Conservation (phyloP, 2,329 filamentous ascomycete genomes). For the Trichoderma hamatum region DNA sequence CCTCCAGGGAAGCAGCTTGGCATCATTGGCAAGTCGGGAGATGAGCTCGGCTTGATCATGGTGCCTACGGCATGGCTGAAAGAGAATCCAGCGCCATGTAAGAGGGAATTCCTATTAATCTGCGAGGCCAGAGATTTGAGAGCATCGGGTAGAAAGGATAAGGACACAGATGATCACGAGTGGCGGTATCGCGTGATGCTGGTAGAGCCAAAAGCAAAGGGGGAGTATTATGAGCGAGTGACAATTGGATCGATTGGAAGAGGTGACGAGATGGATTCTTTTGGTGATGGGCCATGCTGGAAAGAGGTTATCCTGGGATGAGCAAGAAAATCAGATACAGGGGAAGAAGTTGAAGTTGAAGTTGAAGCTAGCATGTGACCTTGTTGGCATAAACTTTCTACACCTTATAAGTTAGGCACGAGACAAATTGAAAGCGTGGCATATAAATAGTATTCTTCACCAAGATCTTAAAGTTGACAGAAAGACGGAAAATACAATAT, state of each 20-base stretch:
- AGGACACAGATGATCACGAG: not conserved
- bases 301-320: conserved; percentile 1
- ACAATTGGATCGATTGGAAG: not conserved
- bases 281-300: not conserved
- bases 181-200: conserved; percentile 4
- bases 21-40: not conserved
- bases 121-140: not conserved
- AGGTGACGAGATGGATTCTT: not conserved
- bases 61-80: not conserved
- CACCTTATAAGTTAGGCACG: not conserved
- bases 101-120: not conserved
- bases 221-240: not conserved
- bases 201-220: not conserved
- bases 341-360: not conserved
- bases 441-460: not conserved
- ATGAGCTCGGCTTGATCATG: not conserved
- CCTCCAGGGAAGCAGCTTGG: not conserved
- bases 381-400: not conserved
- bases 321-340: not conserved
- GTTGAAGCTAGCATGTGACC: not conserved
- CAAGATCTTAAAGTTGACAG: not conserved
- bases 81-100: not conserved
- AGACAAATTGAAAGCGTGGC: no score
- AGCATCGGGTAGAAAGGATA: not conserved
- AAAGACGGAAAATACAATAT: not conserved